Evolutionary conservation across 192 early-diverging fungal species (phyloP).

Genomic region (Glomus cerebriforme): DNA sequence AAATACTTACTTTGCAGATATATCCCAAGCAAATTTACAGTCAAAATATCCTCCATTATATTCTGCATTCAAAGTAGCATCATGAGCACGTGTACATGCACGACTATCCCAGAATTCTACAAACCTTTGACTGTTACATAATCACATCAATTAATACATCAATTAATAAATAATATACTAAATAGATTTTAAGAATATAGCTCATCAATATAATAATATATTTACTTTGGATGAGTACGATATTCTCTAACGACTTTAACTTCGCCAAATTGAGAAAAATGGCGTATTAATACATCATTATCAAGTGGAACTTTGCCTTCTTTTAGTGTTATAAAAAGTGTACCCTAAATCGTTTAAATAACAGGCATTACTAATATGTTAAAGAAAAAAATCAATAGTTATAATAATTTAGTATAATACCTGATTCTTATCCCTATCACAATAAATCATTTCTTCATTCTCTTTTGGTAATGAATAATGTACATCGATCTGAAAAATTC

Average conservation of each 20-base stretch:
- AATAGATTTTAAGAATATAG: no score
- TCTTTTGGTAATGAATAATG: slow-evolving; percentile 57
- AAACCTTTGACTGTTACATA: slow-evolving; percentile 40
- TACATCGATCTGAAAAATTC: slow-evolving; percentile 48
- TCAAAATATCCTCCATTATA: slow-evolving; percentile 17
- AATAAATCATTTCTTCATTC: slow-evolving; percentile 38
- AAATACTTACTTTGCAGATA: slow-evolving; percentile 1
- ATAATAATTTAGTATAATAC: slow-evolving; percentile 26
- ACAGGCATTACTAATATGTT: background rate
- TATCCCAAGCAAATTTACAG: slow-evolving; percentile 15
- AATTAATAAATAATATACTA: no score
- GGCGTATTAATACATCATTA: slow-evolving; percentile 40
- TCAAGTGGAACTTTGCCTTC: slow-evolving; percentile 36
- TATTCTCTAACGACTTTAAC: slow-evolving; percentile 44
- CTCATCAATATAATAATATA: background rate
- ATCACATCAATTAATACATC: no score
- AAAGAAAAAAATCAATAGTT: background rate
- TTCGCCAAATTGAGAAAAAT: slow-evolving; percentile 52
- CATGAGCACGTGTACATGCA: slow-evolving; percentile 37
- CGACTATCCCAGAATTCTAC: slow-evolving; percentile 49
- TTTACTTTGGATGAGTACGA: slow-evolving; percentile 23
- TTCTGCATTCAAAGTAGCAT: background rate
- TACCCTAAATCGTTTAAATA: slow-evolving; percentile 39
- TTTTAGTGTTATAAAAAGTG: slow-evolving; percentile 47
- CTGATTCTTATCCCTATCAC: slow-evolving; percentile 50